Evolutionary conservation across 768 basidiomycete species (phyloP).

Genomic region (Tricholoma sp.): DNA sequence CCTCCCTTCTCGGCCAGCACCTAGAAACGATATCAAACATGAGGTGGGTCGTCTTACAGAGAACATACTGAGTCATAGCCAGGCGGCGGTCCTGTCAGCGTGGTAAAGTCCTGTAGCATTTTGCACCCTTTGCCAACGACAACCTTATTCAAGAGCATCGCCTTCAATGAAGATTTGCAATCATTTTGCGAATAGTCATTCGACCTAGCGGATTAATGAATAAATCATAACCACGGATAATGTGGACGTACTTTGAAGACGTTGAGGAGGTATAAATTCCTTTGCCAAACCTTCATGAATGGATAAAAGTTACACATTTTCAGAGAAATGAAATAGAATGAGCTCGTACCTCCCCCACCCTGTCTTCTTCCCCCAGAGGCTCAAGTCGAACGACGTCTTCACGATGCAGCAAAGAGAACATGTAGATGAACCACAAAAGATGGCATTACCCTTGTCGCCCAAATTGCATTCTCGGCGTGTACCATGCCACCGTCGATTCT

Average conservation of each 20-base stretch:
- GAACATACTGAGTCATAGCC: slow-evolving; percentile 62
- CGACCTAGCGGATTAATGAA: slow-evolving; percentile 32
- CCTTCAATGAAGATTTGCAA: slow-evolving; percentile 49
- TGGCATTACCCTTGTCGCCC: slow-evolving; percentile 54
- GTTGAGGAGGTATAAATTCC: slow-evolving; percentile 76
- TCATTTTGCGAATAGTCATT: slow-evolving; percentile 66
- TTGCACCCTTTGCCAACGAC: slow-evolving; percentile 68
- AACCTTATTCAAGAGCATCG: slow-evolving; percentile 71
- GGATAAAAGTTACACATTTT: slow-evolving; percentile 4
- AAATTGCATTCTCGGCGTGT: slow-evolving; percentile 60
- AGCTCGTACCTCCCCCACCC: slow-evolving; percentile 59
- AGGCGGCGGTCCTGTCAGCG: slow-evolving; percentile 50
- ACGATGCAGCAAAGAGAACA: slow-evolving; percentile 66
- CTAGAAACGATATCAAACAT: slow-evolving; percentile 26
- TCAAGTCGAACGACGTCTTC: slow-evolving; percentile 58
- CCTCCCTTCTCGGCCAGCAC: slow-evolving; percentile 66
- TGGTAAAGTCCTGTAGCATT: slow-evolving; percentile 51
- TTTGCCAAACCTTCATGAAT: slow-evolving; percentile 50
- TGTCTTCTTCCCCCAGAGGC: slow-evolving; percentile 62
- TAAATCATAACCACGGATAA: background rate
- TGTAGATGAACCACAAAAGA: slow-evolving; percentile 48
- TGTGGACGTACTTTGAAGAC: slow-evolving; percentile 54
- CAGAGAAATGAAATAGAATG: background rate
- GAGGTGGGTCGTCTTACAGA: background rate
- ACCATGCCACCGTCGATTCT: slow-evolving; percentile 74